phyloP scores from a whole-genome alignment of 108 stramenopile genomes.

The Schizochytrium sp. region DNA sequence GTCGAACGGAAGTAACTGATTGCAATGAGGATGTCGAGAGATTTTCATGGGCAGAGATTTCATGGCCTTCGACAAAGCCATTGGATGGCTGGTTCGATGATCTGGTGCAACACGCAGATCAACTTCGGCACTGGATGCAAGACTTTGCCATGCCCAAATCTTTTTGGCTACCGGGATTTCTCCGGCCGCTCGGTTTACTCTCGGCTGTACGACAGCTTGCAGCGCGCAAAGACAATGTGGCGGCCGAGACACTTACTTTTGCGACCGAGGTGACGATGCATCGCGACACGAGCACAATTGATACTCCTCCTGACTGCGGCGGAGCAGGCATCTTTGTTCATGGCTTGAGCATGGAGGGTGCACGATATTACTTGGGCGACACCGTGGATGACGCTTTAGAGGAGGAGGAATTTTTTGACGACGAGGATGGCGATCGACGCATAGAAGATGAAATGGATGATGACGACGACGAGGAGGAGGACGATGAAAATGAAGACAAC shows the following conservation, averaged over 20 bases:
- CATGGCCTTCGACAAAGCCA: conserved; percentile 64
- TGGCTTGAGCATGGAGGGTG: conserved; percentile 68
- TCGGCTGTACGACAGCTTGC: conserved; percentile 70
- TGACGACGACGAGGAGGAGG: background rate
- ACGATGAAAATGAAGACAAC: background rate
- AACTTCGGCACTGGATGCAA: conserved; percentile 52
- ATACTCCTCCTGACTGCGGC: conserved; percentile 33
- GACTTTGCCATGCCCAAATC: conserved; percentile 55
- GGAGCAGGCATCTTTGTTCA: conserved; percentile 60
- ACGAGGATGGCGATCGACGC: background rate
- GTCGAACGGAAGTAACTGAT: conserved; percentile 43
- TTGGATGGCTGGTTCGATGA: conserved; percentile 56
- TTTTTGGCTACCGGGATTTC: conserved; percentile 68
- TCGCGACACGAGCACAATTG: conserved; percentile 35
- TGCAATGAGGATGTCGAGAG: conserved; percentile 30
- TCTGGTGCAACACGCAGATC: conserved; percentile 52
- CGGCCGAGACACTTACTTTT: conserved; percentile 65
- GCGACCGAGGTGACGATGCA: conserved; percentile 62
- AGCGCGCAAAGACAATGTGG: conserved; percentile 47
- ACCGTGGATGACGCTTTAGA: conserved; percentile 33
- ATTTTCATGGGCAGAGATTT: conserved; percentile 28
- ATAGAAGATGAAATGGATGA: conserved; percentile 35
- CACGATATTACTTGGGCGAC: conserved; percentile 52
- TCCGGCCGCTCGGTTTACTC: conserved; percentile 64
- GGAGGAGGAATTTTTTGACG: background rate